Percentiles rank a stretch among this genome's conserved stretches.
These are phyloP conservation scores for Termitomyces titanicus DNA, from an alignment of 768 basidiomycete genomes.

Conservation along the genomic window DNA sequence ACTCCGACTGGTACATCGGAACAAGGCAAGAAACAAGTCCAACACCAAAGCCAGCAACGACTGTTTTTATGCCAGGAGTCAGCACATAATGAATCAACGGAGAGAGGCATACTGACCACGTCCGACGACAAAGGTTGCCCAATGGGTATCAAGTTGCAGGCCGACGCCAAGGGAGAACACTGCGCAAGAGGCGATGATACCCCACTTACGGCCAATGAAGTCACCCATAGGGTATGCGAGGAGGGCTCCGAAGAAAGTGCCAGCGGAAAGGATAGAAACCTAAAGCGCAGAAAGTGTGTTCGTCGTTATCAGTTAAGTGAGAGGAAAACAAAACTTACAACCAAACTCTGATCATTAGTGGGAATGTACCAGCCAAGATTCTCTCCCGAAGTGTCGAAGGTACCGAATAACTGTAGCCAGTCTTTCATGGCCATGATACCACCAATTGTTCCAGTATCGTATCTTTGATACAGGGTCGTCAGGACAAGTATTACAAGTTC, in stretches of 20 bases:
- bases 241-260: constrained; percentile 80
- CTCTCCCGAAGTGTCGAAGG: constrained; percentile 13
- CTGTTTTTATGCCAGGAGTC: constrained; percentile 31
- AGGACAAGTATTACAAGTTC: not conserved
- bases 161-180: constrained; percentile 64
- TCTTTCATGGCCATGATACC: constrained; percentile 68
- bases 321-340: constrained; percentile 19
- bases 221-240: constrained; percentile 37
- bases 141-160: constrained; percentile 43
- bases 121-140: constrained; percentile 24
- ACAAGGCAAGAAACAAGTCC: constrained; percentile 69
- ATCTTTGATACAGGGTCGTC: constrained; percentile 34
- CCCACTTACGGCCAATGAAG: constrained; percentile 49
- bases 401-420: constrained; percentile 51
- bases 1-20: constrained; percentile 51
- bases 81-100: not conserved
- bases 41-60: constrained; percentile 79
- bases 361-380: constrained; percentile 39
- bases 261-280: constrained; percentile 75
- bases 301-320: not conserved
- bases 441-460: constrained; percentile 82
- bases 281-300: not conserved
- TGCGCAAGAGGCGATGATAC: constrained; percentile 59
- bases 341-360: constrained; percentile 34
- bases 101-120: constrained; percentile 15